Evolutionary conservation across 805 yeast species (phyloP).

Genomic region (Metschnikowia aberdeeniae): DNA sequence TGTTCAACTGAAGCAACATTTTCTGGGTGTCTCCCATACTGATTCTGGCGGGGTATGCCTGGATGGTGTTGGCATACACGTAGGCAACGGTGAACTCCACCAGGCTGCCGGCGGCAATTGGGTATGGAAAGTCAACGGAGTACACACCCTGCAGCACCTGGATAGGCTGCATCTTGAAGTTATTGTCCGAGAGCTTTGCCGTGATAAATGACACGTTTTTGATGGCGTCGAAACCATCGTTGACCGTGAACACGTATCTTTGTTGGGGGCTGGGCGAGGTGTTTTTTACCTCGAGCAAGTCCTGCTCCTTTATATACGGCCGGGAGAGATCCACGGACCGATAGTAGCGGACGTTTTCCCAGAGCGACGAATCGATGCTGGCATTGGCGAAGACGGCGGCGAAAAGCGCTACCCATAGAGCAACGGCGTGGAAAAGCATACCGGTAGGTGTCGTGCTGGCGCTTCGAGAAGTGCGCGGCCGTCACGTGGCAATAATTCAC

Average conservation of each 20-base stretch:
- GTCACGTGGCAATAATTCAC: background rate
- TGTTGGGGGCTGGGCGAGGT: conserved; percentile 48
- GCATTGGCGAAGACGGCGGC: conserved; percentile 9
- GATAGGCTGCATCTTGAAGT: conserved; percentile 23
- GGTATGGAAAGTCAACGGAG: conserved; percentile 52
- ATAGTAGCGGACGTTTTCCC: conserved; percentile 56
- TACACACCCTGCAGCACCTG: conserved; percentile 27
- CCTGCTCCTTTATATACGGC: conserved; percentile 61
- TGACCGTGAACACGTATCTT: conserved; percentile 55
- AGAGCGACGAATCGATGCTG: conserved; percentile 20
- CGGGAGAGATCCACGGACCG: conserved; percentile 62
- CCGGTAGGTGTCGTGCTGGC: conserved; percentile 2
- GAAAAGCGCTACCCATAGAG: conserved; percentile 9
- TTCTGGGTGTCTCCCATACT: conserved; percentile 59
- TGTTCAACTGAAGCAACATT: conserved; percentile 50
- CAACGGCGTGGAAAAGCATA: conserved; percentile 15
- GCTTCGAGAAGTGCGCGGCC: background rate
- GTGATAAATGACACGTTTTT: conserved; percentile 42
- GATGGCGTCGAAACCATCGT: conserved; percentile 45
- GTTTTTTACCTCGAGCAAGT: conserved; percentile 56
- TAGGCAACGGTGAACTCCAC: conserved; percentile 46
- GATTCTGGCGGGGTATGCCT: conserved; percentile 63
- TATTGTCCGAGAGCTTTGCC: conserved; percentile 29
- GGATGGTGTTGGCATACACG: conserved; percentile 44
- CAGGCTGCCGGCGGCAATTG: conserved; percentile 61